These are phyloP conservation scores for Talaromyces sp. DNA, from an alignment of 2,329 filamentous ascomycete genomes.

Conservation along the genomic window DNA sequence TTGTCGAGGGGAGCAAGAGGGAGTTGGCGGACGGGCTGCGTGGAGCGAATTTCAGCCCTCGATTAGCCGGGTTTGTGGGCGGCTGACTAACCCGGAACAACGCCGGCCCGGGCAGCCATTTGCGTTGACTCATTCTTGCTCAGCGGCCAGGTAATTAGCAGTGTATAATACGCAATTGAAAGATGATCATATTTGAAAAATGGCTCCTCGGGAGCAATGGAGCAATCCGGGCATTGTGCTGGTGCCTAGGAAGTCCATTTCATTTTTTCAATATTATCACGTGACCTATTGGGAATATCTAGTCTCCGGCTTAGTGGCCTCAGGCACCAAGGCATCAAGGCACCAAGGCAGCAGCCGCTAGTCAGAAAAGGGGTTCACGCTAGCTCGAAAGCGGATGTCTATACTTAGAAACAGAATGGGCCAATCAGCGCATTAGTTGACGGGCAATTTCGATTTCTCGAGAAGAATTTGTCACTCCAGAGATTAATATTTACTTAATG, in stretches of 20 bases:
- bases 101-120: not conserved
- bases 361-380: not conserved
- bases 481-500: not conserved
- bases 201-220: too few relatives aligned
- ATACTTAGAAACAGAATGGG: not conserved
- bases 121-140: not conserved
- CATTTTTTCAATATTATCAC: not conserved
- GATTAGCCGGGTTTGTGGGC: constrained; percentile 8
- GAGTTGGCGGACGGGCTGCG: not conserved
- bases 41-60: constrained; percentile 6
- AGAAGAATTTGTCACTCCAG: not conserved
- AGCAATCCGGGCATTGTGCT: too few relatives aligned
- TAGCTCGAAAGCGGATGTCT: not conserved
- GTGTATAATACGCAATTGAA: too few relatives aligned
- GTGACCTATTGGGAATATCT: not conserved
- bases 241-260: not conserved
- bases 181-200: too few relatives aligned
- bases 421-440: not conserved
- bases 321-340: not conserved
- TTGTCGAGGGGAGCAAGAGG: not conserved
- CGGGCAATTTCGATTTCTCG: not conserved
- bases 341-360: not conserved
- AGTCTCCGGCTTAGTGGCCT: too few relatives aligned
- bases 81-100: constrained; percentile 9
- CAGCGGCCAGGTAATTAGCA: not conserved